Base-by-base conservation (phyloP, 805 yeast genomes). In the Blastobotrys americana region DNA sequence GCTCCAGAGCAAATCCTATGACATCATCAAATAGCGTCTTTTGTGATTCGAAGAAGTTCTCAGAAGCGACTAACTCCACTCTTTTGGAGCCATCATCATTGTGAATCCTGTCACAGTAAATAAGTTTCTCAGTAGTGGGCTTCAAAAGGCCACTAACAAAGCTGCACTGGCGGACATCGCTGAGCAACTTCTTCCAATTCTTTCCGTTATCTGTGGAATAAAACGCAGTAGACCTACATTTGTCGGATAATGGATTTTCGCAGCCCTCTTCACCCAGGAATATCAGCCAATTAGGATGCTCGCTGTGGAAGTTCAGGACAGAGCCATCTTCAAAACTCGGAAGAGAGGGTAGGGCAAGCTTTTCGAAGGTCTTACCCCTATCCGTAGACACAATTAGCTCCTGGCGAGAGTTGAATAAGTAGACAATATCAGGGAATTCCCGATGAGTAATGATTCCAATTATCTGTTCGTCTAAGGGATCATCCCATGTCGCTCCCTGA, bases 1-100 rank as follows among this genome's bases (percentile, higher is more conserved):
- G 83, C 16, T 80, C 77, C 27, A 78, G 68, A 16, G 93, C 87
- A 52, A 78, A 80, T 0, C 95, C 96, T 36, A 83, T 74, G 28
- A 84, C 76, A 40, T 73, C 65, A 2, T 77, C 77, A 55, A 82
- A 76, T 2, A 75, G 61, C 3, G 67, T 63, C 8, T 64, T 67
- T 42, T 49, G 43, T 38, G 53, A 49, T 18, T 64, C 52, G 59
- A 80, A 82, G 53, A 65, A 72, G 56, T 85, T 80, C 1, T 62
- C 64, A 4, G 85, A 70, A 1, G 84, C 71, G 9, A 75, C 58
- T n/a, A 73, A 54, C 25, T 48, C 41, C 10, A 43, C 40, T 36
- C 22, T 41, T 20, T 35, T 34, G 5, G 34, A 40, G 27, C 40
- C 34, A n/a, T 35, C 34, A 3, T 37, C 48, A 5, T 21, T 45